Conservation (phyloP, 2,329 filamentous ascomycete genomes). For the Lasiodiplodia hormozganensis region DNA sequence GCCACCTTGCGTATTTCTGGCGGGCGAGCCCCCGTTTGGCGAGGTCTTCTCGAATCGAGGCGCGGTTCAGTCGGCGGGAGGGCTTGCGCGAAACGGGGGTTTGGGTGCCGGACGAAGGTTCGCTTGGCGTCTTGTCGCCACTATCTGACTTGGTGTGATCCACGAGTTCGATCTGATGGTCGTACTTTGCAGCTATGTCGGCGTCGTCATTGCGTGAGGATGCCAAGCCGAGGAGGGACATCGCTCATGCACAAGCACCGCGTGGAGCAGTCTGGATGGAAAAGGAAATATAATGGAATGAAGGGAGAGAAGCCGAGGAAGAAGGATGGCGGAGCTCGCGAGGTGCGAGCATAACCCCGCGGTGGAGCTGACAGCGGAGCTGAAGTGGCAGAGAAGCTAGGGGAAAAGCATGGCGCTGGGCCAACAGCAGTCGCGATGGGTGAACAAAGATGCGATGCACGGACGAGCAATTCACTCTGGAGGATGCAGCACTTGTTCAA, state of each 20-base stretch:
- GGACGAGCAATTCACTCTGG: not conserved
- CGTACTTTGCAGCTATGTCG: slow-evolving; percentile 38
- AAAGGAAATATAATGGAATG: not conserved
- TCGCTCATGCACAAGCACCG: not conserved
- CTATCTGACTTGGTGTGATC: slow-evolving; percentile 58
- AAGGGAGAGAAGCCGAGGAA: not conserved
- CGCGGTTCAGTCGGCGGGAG: slow-evolving; percentile 35
- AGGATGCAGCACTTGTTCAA: not conserved
- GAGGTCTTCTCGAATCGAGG: slow-evolving; percentile 37
- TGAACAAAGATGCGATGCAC: slow-evolving; percentile 1
- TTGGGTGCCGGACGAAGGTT: slow-evolving; percentile 25
- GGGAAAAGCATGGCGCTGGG: slow-evolving; percentile 8
- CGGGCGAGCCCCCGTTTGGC: slow-evolving; percentile 33
- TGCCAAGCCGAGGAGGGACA: slow-evolving; percentile 25
- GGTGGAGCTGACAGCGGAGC: not conserved
- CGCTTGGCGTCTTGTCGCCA: slow-evolving; percentile 40
- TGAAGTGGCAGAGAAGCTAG: not conserved
- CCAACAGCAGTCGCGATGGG: not conserved
- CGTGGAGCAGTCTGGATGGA: not conserved
- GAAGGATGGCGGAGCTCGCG: not conserved
- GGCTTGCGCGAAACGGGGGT: slow-evolving; percentile 4
- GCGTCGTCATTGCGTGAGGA: slow-evolving; percentile 26
- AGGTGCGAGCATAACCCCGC: not conserved
- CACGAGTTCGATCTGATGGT: slow-evolving; percentile 74
- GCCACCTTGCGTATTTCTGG: slow-evolving; percentile 45